Conservation (phyloP, 768 basidiomycete species). For the Xerocomus brunneocitrinus region DNA sequence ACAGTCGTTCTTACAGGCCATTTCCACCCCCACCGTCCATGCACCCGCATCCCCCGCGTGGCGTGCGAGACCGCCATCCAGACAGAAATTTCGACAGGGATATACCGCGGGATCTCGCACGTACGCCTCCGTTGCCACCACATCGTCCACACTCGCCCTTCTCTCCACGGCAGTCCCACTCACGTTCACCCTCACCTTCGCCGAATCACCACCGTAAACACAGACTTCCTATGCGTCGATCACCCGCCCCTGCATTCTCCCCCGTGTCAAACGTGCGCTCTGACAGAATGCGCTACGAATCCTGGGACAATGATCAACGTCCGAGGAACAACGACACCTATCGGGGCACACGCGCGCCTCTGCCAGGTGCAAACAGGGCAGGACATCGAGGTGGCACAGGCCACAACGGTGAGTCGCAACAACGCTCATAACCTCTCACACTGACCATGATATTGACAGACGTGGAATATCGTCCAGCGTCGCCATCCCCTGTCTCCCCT, state of each 20-base stretch:
- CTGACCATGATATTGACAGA: conserved; percentile 7
- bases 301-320: conserved; percentile 33
- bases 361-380: conserved; percentile 4
- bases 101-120: conserved; percentile 18
- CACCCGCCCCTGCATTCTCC: conserved; percentile 34
- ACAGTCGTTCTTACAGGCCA: conserved; percentile 18
- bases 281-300: conserved; percentile 34
- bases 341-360: conserved; percentile 9
- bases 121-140: conserved; percentile 19
- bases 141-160: conserved; percentile 19
- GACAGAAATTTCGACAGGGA: conserved; percentile 16
- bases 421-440: background rate
- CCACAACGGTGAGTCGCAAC: conserved; percentile 14
- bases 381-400: conserved; percentile 3
- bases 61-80: conserved; percentile 22
- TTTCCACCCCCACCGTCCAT: conserved; percentile 3
- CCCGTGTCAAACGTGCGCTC: conserved; percentile 35
- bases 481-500: conserved; percentile 23
- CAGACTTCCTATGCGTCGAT: conserved; percentile 35
- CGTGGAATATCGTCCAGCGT: conserved; percentile 18
- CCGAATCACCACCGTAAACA: conserved; percentile 31
- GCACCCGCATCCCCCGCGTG: conserved; percentile 13
- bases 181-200: conserved; percentile 38
- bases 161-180: conserved; percentile 27
- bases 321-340: conserved; percentile 28